Evolutionary conservation across 1,284 basidiomycete genomes (phyloP).

Genomic region (Sanghuangporus sanghuang): DNA sequence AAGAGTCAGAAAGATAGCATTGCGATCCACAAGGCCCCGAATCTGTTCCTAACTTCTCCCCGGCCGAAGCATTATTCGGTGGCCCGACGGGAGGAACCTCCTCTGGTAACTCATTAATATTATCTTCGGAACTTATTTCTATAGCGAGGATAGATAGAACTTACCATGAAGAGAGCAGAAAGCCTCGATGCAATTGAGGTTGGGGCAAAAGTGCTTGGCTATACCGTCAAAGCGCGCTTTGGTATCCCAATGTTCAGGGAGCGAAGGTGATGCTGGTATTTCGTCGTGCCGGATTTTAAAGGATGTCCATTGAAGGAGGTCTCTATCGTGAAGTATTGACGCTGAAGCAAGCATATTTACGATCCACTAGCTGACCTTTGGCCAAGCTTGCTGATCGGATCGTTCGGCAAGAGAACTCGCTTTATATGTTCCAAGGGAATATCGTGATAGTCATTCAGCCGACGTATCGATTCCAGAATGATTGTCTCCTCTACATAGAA

Average conservation of each 20-base stretch:
- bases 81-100: background rate
- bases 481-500: conserved; percentile 42
- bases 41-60: background rate
- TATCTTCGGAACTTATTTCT: background rate
- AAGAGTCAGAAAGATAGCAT: conserved; percentile 10
- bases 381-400: conserved; percentile 28
- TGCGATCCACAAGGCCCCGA: conserved; percentile 16
- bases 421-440: conserved; percentile 40
- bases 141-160: conserved; percentile 1
- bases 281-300: conserved; percentile 5
- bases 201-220: conserved; percentile 45
- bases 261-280: background rate
- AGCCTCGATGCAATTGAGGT: conserved; percentile 45
- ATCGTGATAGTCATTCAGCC: conserved; percentile 31
- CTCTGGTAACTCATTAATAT: background rate
- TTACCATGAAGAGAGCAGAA: conserved; percentile 47
- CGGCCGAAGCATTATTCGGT: background rate
- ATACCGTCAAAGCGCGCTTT: conserved; percentile 30
- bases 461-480: conserved; percentile 37
- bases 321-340: conserved; percentile 7
- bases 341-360: background rate
- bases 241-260: conserved; percentile 22
- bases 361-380: conserved; percentile 26
- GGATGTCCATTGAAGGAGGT: conserved; percentile 17
- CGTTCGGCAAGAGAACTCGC: conserved; percentile 36